A percentile compares a stretch with the other conserved stretches of the same genome.
phyloP scores from a whole-genome alignment of 768 basidiomycete species.

The Russula earlei region DNA sequence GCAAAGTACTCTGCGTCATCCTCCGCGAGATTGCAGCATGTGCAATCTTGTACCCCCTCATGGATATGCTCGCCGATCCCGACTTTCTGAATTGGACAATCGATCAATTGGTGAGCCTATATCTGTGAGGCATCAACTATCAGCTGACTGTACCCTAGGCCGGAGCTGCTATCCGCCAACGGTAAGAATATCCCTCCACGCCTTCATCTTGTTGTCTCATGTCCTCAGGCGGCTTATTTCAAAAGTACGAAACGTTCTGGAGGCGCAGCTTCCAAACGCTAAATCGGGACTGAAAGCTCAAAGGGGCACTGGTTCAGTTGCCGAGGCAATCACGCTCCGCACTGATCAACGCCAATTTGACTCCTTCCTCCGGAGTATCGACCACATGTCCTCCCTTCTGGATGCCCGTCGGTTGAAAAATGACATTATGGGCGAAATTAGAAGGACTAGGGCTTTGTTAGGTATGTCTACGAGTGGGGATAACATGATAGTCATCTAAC shows the following conservation, averaged over 20 bases:
- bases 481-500: not conserved
- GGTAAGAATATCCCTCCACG: constrained; percentile 43
- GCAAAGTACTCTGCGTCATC: constrained; percentile 60
- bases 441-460: constrained; percentile 64
- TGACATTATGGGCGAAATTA: constrained; percentile 86
- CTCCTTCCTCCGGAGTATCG: constrained; percentile 81
- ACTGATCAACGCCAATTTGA: constrained; percentile 83
- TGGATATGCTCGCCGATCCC: constrained; percentile 90
- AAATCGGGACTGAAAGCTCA: constrained; percentile 35
- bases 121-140: not conserved
- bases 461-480: constrained; percentile 35
- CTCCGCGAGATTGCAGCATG: constrained; percentile 79
- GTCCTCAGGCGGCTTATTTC: constrained; percentile 65
- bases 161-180: constrained; percentile 62
- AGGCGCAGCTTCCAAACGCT: constrained; percentile 62
- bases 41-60: constrained; percentile 72
- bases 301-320: constrained; percentile 29
- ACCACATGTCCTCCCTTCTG: constrained; percentile 66
- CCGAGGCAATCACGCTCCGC: constrained; percentile 71
- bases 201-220: constrained; percentile 1
- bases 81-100: constrained; percentile 96
- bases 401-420: constrained; percentile 89
- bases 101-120: constrained; percentile 72
- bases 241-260: constrained; percentile 76
- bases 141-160: constrained; percentile 31